Evolutionary conservation across 306 rosid species (phyloP).

Genomic region (Cicer cuneatum): DNA sequence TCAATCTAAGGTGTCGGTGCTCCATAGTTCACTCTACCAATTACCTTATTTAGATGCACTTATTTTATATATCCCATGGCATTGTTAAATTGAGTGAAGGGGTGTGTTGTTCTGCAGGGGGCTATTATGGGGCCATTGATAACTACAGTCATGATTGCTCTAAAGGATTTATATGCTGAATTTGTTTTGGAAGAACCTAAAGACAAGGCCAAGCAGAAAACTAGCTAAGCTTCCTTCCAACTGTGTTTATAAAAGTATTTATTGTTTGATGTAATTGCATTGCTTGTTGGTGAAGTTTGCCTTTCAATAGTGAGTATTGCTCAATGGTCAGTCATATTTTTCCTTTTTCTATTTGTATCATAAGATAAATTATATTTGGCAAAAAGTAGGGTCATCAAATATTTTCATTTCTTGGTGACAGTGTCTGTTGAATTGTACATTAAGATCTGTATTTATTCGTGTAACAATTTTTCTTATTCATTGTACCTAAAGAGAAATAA

Average conservation of each 20-base stretch:
- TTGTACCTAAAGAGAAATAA: constrained; percentile 42
- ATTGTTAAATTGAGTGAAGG: constrained; percentile 24
- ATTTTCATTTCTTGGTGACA: constrained; percentile 43
- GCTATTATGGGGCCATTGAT: constrained; percentile 99
- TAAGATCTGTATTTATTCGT: constrained; percentile 33
- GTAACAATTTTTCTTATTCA: constrained; percentile 34
- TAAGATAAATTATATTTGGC: constrained; percentile 26
- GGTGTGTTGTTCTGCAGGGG: constrained; percentile 61
- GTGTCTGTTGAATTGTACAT: constrained; percentile 49
- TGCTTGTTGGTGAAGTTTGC: constrained; percentile 41
- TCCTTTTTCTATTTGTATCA: constrained; percentile 36
- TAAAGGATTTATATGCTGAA: constrained; percentile 87
- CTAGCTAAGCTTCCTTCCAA: constrained; percentile 41
- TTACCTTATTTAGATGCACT: constrained; percentile 8
- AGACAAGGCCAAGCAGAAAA: constrained; percentile 53
- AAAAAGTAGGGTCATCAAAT: constrained; percentile 47
- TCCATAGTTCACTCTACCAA: constrained; percentile 1
- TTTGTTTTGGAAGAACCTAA: constrained; percentile 75
- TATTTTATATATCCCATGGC: constrained; percentile 5
- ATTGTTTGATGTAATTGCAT: constrained; percentile 44
- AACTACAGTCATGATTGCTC: constrained; percentile 90
- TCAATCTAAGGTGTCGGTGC: not conserved
- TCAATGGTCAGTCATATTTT: constrained; percentile 13
- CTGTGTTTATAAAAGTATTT: constrained; percentile 38
- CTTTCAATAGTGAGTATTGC: constrained; percentile 39